A percentile compares a stretch with the other conserved stretches of the same genome.
phyloP scores from a whole-genome alignment of 768 basidiomycete genomes.

The Boletus bicolor region DNA sequence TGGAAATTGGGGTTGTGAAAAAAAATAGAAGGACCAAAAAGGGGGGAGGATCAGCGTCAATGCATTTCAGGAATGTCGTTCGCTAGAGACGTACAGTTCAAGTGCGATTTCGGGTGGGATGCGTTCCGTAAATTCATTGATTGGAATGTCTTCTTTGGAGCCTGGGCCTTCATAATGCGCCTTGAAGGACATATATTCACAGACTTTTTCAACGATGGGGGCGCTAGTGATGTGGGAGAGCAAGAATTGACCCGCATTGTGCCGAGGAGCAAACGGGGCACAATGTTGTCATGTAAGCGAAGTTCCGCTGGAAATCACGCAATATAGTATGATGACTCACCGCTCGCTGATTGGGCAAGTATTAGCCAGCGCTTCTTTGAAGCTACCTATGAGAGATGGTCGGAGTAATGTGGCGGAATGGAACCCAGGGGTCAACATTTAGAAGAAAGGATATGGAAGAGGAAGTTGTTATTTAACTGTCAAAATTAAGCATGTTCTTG shows the following conservation, averaged over 20 bases:
- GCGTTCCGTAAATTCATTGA: constrained; percentile 74
- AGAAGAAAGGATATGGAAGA: constrained; percentile 14
- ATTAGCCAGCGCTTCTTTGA: constrained; percentile 70
- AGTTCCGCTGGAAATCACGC: neutral
- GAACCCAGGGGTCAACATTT: constrained; percentile 4
- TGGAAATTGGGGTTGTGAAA: constrained; percentile 5
- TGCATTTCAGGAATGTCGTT: neutral
- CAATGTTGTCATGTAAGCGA: neutral
- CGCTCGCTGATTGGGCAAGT: constrained; percentile 69
- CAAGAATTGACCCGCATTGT: neutral
- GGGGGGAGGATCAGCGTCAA: constrained; percentile 14
- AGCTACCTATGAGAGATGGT: constrained; percentile 49
- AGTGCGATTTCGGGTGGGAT: constrained; percentile 85
- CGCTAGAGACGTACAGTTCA: constrained; percentile 67
- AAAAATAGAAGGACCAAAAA: neutral
- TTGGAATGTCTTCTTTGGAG: constrained; percentile 73
- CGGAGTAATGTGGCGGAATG: constrained; percentile 9
- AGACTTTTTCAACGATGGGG: constrained; percentile 79
- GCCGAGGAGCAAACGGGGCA: neutral
- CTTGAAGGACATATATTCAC: constrained; percentile 89
- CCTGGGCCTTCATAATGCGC: constrained; percentile 68
- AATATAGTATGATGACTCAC: constrained; percentile 37
- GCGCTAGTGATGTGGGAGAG: constrained; percentile 36
- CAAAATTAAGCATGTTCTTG: constrained; percentile 72
- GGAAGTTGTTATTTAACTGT: constrained; percentile 47